Base-by-base conservation (phyloP, 495 filamentous ascomycete species). In the Pyronema domesticum region DNA sequence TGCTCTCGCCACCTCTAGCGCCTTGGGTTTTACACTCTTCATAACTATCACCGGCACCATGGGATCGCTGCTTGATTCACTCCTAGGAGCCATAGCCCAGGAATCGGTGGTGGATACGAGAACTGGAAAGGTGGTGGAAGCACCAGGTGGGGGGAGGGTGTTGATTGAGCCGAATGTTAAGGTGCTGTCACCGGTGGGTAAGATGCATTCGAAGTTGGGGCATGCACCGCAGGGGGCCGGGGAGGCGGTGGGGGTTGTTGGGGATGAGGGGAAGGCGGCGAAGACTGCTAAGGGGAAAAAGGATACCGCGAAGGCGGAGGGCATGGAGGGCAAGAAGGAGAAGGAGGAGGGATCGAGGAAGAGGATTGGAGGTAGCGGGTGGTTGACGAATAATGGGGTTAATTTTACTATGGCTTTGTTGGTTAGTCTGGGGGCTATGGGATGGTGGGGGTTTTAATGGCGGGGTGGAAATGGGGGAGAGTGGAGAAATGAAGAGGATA, bases 301-400 rank as follows among this genome's bases (percentile, higher is more conserved):
- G 37, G 36, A 23, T 8, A 18, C 13, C 23, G 49, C 3, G 15
- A 30, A 14, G 42, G 54, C 15, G 47, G 15, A 30, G 15, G 19
- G 10, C 2, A 53, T 15, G 10, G 17, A 18, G n/a, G n/a, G n/a
- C 13, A 34, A 66, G 34, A 73, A 72, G 51, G 68, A 59, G 56
- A 35, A 10, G 11, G n/a, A 33, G 0, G 45, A 40, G 33, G 37
- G 53, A 18, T 59, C 58, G 13, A 60, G 74, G 14, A 67, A 60
- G 42, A 75, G 80, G 33, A 69, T 87, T 9, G 44, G 50, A 0
- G 85, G 82, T 7, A 71, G 69, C 63, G 85, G 93, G 58, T 63
- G 91, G 60, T 69, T 95, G 56, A 86, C 91, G 64, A 98, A 98
- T 60, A 98, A 98, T 65, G 82, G 79, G 23, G 88, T 98, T 55